Evolutionary conservation across 768 basidiomycete species (phyloP), one percentile per base, ranked within the genome.

Genomic region (Lactifluus pinguis): DNA sequence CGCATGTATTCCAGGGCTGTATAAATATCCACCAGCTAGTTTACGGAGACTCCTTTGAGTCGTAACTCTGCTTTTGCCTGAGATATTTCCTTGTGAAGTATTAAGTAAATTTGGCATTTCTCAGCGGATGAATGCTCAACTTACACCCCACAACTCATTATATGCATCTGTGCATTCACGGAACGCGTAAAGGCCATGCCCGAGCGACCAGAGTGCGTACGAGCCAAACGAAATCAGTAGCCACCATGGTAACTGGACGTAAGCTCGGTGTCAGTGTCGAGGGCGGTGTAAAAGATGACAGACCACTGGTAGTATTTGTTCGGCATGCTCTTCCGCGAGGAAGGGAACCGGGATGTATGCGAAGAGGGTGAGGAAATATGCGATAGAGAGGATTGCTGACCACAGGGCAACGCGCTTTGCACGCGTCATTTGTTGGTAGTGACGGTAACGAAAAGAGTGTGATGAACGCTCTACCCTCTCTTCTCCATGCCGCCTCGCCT

Each of bases 121-220:
- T 39, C 17, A 34, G 8, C 17, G 19, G 19, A 36, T n/a, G 25
- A 32, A 63, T 13, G 11, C 21, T 17, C 39, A 17, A 75, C 81
- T 73, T 69, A 87, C 87, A 67, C 71, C 68, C 65, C 88, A 74
- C 55, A 91, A 71, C 70, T 87, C 86, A 13, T 80, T 76, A 65
- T 91, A 88, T 5, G 89, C 89, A 65, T 91, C 87, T 44, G 87
- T 85, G 69, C 87, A 88, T 66, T 92, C 89, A 67, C 81, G 74
- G 67, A 89, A 86, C 2, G 84, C 84, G 65, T 83, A 79, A 47
- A 91, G 68, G 2, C 89, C 89, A 79, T 82, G 81, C 10, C 90
- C 89, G 19, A 92, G 80, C 10, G 84, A 86, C 74, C 83, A 83
- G 11, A 92, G 79, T 17, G 86, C 86, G 69, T 88, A 92, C 1